Evolutionary conservation across 1,139 yeast species (phyloP).

Genomic region (Nakaseomyces uthaithaninus): DNA sequence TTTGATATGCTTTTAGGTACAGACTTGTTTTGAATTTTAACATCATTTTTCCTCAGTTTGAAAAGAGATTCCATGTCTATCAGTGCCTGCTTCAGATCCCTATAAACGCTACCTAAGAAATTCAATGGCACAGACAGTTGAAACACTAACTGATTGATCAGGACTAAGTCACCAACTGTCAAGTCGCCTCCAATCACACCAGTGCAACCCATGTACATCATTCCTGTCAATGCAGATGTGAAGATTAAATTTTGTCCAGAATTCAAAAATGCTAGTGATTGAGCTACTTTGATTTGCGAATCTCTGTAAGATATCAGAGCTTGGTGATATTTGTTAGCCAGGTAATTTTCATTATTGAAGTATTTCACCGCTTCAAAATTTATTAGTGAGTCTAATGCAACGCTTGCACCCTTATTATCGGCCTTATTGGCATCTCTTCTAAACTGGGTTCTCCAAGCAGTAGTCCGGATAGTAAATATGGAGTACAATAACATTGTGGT

Average conservation of each 20-base stretch:
- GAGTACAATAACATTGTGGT: conserved; percentile 84
- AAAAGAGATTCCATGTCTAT: conserved; percentile 90
- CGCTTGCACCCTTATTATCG: conserved; percentile 88
- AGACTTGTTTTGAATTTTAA: conserved; percentile 55
- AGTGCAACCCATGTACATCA: conserved; percentile 99
- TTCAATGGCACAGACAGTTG: conserved; percentile 91
- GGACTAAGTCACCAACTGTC: conserved; percentile 93
- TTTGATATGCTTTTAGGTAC: conserved; percentile 44
- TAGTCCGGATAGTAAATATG: conserved; percentile 78
- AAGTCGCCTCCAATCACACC: conserved; percentile 78
- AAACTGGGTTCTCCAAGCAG: conserved; percentile 94
- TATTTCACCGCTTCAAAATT: conserved; percentile 93
- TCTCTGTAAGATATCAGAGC: conserved; percentile 71
- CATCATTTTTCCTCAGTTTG: conserved; percentile 67
- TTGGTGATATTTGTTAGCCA: conserved; percentile 70
- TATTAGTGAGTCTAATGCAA: conserved; percentile 87
- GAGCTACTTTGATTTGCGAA: conserved; percentile 81
- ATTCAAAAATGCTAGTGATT: conserved; percentile 82
- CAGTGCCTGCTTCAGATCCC: conserved; percentile 87
- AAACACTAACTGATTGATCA: conserved; percentile 90
- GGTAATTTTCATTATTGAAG: conserved; percentile 80
- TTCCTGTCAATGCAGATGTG: conserved; percentile 83
- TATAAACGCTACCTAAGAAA: conserved; percentile 87
- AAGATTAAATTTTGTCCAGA: conserved; percentile 90
- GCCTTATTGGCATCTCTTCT: conserved; percentile 89